phyloP scores from a whole-genome alignment of 192 early-diverging fungal genomes.

The Backusella macrospora region DNA sequence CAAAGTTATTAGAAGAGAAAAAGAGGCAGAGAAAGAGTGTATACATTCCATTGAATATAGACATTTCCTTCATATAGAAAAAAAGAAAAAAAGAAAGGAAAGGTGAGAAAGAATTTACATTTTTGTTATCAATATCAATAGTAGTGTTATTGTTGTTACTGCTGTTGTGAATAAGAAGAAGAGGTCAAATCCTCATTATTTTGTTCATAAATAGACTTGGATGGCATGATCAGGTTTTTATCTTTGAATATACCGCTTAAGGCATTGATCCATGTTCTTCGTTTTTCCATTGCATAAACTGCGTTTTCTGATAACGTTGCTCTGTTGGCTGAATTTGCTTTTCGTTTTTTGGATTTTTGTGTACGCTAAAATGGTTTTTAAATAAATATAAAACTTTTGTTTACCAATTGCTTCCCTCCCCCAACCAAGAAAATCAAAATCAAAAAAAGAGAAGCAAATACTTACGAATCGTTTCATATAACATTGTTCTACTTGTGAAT shows the following conservation, averaged over 20 bases:
- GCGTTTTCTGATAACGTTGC: slow-evolving; percentile 68
- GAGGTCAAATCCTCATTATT: not conserved
- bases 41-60: not conserved
- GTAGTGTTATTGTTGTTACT: not conserved
- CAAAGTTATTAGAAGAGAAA: not conserved
- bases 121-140: not conserved
- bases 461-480: slow-evolving; percentile 88
- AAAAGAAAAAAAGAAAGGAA: no score
- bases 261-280: slow-evolving; percentile 66
- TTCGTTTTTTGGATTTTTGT: slow-evolving; percentile 75
- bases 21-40: not conserved
- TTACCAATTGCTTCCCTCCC: no score
- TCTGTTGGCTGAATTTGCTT: slow-evolving; percentile 54
- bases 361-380: slow-evolving; percentile 41
- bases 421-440: no score
- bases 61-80: not conserved
- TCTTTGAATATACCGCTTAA: slow-evolving; percentile 54
- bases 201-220: slow-evolving; percentile 31
- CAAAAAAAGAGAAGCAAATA: not conserved
- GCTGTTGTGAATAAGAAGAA: not conserved
- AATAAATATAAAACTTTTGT: not conserved
- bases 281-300: slow-evolving; percentile 65
- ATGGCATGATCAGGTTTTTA: slow-evolving; percentile 36
- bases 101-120: not conserved
- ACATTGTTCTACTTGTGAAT: slow-evolving; percentile 87